Conservation (phyloP, 164 flowering plant species). For the Tetracentron sinense region DNA sequence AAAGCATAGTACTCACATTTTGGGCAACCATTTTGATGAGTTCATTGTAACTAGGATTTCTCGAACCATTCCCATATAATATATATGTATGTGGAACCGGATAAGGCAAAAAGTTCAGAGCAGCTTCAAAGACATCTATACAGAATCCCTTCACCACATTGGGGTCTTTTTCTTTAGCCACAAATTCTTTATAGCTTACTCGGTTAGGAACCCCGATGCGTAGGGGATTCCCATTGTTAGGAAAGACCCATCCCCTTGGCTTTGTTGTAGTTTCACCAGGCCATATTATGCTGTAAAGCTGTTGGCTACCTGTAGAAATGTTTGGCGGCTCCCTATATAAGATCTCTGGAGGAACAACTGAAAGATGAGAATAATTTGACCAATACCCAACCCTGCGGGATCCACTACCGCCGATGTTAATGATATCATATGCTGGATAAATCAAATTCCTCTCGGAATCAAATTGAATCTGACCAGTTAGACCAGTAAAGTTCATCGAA, state of each 20-base stretch:
- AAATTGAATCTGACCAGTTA: conserved; percentile 63
- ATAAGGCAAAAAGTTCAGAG: conserved; percentile 68
- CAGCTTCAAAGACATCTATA: conserved; percentile 87
- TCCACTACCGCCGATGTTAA: conserved; percentile 62
- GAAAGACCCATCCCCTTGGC: conserved; percentile 96
- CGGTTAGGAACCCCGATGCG: conserved; percentile 76
- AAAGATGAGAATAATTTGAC: conserved; percentile 79
- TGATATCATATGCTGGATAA: conserved; percentile 61
- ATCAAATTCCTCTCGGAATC: conserved; percentile 49
- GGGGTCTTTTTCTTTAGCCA: conserved; percentile 42
- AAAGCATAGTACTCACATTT: conserved; percentile 50
- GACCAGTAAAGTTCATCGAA: conserved; percentile 55
- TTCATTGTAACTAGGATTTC: conserved; percentile 56
- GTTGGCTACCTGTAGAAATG: conserved; percentile 43
- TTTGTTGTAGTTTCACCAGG: conserved; percentile 60
- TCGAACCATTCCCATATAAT: conserved; percentile 61
- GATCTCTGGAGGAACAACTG: conserved; percentile 61
- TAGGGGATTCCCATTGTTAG: conserved; percentile 73
- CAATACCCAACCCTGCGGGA: conserved; percentile 68
- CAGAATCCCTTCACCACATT: conserved; percentile 61
- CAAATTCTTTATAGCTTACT: conserved; percentile 64
- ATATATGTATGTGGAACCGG: conserved; percentile 61
- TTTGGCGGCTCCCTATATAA: conserved; percentile 53
- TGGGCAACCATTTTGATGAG: conserved; percentile 49
- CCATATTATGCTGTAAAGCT: conserved; percentile 66